Conservation (phyloP, 306 rosid genomes). For the Pyrus bretschneideri region DNA sequence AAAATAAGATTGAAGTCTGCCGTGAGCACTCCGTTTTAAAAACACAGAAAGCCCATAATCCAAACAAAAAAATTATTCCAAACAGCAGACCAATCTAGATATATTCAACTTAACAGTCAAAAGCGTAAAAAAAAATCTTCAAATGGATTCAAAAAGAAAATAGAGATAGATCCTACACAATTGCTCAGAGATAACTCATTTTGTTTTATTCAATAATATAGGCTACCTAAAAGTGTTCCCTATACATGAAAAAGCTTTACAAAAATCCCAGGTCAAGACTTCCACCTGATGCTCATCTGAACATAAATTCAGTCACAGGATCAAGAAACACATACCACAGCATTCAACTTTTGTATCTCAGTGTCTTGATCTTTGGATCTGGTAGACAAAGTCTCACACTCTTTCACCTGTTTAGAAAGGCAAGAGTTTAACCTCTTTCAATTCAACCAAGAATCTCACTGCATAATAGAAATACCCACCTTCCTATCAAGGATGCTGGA, state of each 20-base stretch:
- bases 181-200: background rate
- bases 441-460: conserved; percentile 12
- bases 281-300: background rate
- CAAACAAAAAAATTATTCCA: no score
- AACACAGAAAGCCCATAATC: no score
- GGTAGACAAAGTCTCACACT: conserved; percentile 48
- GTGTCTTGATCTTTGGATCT: conserved; percentile 53
- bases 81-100: no score
- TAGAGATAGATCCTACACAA: background rate
- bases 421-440: conserved; percentile 13
- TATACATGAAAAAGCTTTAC: background rate
- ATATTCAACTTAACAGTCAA: background rate
- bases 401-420: conserved; percentile 49
- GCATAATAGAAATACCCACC: conserved; percentile 41
- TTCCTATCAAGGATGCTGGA: conserved; percentile 69
- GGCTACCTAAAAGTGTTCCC: background rate
- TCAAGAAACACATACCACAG: conserved; percentile 43
- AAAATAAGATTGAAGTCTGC: background rate
- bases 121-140: background rate
- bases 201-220: background rate
- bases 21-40: background rate
- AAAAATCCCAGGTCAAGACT: background rate
- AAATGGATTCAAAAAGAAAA: background rate
- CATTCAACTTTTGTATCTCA: conserved; percentile 60
- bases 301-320: background rate